A percentile compares a stretch with the other conserved stretches of the same genome.
phyloP scores from a whole-genome alignment of 768 basidiomycete genomes.

The Mycena vitilis region DNA sequence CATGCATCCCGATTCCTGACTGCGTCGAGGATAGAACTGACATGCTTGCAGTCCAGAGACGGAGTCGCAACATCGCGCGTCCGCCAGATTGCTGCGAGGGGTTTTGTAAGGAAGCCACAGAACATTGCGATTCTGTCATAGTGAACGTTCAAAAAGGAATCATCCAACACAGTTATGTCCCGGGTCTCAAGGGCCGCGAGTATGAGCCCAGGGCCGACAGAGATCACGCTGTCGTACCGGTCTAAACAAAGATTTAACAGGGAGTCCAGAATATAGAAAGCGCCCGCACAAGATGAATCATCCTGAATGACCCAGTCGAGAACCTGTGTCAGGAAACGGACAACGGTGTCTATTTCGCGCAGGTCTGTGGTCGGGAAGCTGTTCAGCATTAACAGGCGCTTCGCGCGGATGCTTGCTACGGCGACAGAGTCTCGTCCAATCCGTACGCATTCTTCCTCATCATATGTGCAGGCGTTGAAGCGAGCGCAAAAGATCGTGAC shows the following conservation, averaged over 20 bases:
- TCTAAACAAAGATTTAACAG: not conserved
- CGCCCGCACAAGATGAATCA: not conserved
- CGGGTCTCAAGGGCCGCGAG: not conserved
- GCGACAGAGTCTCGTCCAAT: not conserved
- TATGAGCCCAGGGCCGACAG: conserved; percentile 4
- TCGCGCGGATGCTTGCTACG: not conserved
- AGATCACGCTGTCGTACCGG: not conserved
- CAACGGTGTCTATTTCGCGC: conserved; percentile 2
- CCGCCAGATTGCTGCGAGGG: not conserved
- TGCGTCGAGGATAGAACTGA: not conserved
- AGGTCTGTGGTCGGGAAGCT: not conserved
- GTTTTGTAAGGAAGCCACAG: not conserved
- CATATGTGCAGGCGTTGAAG: not conserved
- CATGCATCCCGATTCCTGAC: not conserved
- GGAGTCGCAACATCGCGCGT: not conserved
- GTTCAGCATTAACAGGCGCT: not conserved
- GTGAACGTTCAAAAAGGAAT: not conserved
- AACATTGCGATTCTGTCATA: not conserved
- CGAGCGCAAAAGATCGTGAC: not conserved
- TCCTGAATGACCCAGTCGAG: not conserved
- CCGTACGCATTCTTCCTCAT: not conserved
- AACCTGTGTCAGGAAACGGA: not conserved
- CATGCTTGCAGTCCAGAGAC: not conserved
- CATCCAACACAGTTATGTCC: not conserved
- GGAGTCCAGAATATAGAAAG: not conserved